phyloP scores from a whole-genome alignment of 2,329 filamentous ascomycete genomes.

The Pseudogymnoascus verrucosus region DNA sequence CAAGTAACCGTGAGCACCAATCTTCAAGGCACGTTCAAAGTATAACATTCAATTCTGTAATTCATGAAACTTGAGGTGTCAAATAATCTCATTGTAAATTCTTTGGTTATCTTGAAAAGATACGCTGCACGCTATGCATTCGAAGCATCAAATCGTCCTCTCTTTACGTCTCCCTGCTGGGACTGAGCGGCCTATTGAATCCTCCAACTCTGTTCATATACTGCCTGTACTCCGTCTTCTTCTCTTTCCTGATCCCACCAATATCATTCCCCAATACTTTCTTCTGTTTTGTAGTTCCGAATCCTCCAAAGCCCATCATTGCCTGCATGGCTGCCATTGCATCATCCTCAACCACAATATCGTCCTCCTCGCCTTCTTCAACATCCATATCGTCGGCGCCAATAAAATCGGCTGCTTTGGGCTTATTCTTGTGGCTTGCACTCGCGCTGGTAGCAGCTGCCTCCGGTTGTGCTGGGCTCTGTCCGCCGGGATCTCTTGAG shows the following conservation, averaged over 20 bases:
- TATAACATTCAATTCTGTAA: not conserved
- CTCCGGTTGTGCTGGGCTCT: constrained; percentile 5
- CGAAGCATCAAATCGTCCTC: not conserved
- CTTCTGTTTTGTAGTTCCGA: constrained; percentile 78
- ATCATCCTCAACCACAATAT: constrained; percentile 53
- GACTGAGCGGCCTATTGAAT: constrained; percentile 72
- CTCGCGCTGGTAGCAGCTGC: constrained; percentile 12
- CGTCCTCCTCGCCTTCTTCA: constrained; percentile 38
- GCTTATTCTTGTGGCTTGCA: constrained; percentile 6
- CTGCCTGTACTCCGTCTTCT: constrained; percentile 90
- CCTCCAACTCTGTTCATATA: constrained; percentile 87
- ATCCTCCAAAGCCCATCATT: constrained; percentile 84
- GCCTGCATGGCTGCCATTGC: constrained; percentile 67
- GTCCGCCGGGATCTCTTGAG: constrained; percentile 11
- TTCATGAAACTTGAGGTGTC: not conserved
- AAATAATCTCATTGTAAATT: not conserved
- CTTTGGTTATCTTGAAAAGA: not conserved
- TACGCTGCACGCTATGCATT: not conserved
- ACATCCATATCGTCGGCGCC: constrained; percentile 10
- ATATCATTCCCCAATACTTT: constrained; percentile 84
- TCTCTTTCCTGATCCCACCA: constrained; percentile 79
- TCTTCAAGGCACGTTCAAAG: not conserved
- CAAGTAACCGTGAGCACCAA: not conserved
- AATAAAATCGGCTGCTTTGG: constrained; percentile 13
- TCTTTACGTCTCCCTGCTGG: constrained; percentile 27